Base-by-base conservation (phyloP, 2,329 filamentous ascomycete species). In the Fusarium pseudograminearum region DNA sequence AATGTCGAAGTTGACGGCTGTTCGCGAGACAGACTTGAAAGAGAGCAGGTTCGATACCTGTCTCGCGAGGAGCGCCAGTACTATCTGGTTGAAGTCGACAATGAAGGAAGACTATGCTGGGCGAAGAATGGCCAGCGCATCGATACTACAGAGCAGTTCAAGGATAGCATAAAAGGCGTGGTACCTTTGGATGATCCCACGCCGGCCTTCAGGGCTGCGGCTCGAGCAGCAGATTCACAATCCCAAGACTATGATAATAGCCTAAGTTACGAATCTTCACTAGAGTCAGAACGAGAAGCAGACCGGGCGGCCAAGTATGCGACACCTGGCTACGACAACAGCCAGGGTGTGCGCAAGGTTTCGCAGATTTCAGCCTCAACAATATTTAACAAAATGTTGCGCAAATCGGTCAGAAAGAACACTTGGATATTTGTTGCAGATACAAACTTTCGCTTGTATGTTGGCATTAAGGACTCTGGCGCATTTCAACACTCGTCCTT, bases 341-440 rank as follows among this genome's bases (percentile, higher is more conserved):
- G 86, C 1, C 89, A 87, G 62, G 89, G 90, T 24, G 40, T 83
- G 30, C 80, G 81, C 65, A 84, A 83, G 69, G 77, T 85, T 16
- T 87, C 86, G 48, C 89, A 93, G 74, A 83, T 94, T 4, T 92
- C 88, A 7, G 88, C 91, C 2, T 88, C 90, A 1, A 90, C 91
- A 1, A 85, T 97, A 5, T 87, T 95, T 77, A 93, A 96, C 78
- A 91, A 92, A 68, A 83, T 97, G 8, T 84, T 96, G 18, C 88
- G 92, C 64, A 91, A 93, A 69, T 90, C 91, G 0, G 91, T 94
- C 40, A 92, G 90, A 78, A 93, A 93, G 67, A 94, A 95, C 75
- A 96, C 92, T 7, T 97, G 94, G 94, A 97, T 97, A 69, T 98
- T 97, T 74, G 94, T 94, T 10, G 91, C 92, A 26, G 94, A 97